Evolutionary conservation across 768 basidiomycete genomes (phyloP), one percentile per base, ranked within the genome.

Genomic region (Naganishia friedmannii): DNA sequence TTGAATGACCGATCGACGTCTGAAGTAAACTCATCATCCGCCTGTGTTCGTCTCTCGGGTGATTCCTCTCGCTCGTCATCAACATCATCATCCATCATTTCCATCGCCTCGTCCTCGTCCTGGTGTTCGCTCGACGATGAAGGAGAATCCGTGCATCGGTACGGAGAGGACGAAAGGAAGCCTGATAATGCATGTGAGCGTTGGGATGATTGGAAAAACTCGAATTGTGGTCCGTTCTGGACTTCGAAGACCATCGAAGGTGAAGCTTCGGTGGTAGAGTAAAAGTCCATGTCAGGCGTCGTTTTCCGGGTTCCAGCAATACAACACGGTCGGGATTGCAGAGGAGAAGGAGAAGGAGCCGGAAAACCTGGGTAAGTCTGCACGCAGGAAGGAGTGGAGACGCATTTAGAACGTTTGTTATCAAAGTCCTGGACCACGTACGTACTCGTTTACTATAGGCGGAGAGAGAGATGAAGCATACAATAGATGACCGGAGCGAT

Each of bases 1-100:
- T 54, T 54, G 65, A 66, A 54, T 21, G 48, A 53, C 31, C 65
- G 65, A 66, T 66, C 65, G 28, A 66, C 65, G 48, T 66, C 65
- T 23, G 65, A 66, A 21, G 65, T 31, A 12, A 66, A 39, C 3
- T 66, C 65, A 28, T 66, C 65, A 15, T 63, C 46, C 48, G 48
- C 53, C n/a, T 23, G 23, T 13, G 23, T 17, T 8, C 65, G 53
- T 21, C 46, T 31, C 3, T 39, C 23, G 6, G 48, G 34, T 45
- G 48, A 66, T 13, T 53, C 48, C 29, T 53, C 53, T 34, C 15
- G 55, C 28, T 57, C 55, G 28, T 54, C 65, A 9, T 66, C 65
- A 19, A 31, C 55, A 8, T 66, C 65, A 45, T 54, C 65, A 13
- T 66, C 65, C 65, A 66, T 63, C 60, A 63, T 45, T 42, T 63